Conservation (phyloP, 2,329 filamentous ascomycete species). For the Colletotrichum abscissum region DNA sequence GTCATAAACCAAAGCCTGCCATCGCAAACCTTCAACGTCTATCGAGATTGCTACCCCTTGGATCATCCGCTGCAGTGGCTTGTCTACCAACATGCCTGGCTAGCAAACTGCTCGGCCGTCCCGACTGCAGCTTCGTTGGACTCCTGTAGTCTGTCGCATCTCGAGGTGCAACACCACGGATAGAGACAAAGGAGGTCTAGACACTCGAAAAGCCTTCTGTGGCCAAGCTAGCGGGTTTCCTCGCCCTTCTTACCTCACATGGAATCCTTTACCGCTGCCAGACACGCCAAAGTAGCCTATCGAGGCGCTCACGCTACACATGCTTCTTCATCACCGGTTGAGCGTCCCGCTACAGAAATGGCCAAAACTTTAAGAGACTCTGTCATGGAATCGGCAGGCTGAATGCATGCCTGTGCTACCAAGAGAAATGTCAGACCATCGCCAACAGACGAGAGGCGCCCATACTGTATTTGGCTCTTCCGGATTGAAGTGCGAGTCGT, state of each 20-base stretch:
- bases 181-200: constrained; percentile 19
- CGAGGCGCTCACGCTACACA: not conserved
- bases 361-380: constrained; percentile 7
- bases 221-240: not conserved
- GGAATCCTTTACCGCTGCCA: not conserved
- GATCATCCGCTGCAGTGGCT: not conserved
- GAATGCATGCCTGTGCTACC: not conserved
- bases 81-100: not conserved
- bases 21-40: not conserved
- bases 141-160: not conserved
- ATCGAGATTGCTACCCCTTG: not conserved
- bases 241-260: not conserved
- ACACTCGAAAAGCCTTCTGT: not conserved
- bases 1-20: not conserved
- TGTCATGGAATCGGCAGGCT: not conserved
- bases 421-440: not conserved
- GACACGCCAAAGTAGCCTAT: not conserved
- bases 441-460: constrained; percentile 10
- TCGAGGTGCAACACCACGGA: not conserved
- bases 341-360: constrained; percentile 26
- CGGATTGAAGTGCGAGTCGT: not conserved
- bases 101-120: not conserved
- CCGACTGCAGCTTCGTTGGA: not conserved
- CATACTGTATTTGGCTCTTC: not conserved
- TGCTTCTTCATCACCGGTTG: not conserved